phyloP scores from a whole-genome alignment of 2,329 filamentous ascomycete genomes.

The Stachybotrys chartarum region DNA sequence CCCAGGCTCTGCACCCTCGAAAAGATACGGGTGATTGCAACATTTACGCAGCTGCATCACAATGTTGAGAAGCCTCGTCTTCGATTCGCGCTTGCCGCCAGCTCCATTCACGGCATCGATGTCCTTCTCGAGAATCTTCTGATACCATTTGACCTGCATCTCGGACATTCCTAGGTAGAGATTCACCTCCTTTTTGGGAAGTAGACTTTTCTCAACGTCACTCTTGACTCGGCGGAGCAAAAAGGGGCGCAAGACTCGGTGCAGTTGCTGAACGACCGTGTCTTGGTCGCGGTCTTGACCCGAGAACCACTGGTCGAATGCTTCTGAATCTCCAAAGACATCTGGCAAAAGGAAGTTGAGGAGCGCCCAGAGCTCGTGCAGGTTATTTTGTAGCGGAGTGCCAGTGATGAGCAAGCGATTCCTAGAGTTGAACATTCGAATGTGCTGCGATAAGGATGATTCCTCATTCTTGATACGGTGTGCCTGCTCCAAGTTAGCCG shows the following conservation, averaged over 20 bases:
- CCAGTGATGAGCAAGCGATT: conserved; percentile 94
- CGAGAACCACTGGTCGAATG: conserved; percentile 98
- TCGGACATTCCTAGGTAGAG: conserved; percentile 97
- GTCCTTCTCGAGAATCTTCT: conserved; percentile 97
- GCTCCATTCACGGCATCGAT: conserved; percentile 98
- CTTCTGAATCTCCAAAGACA: conserved; percentile 93
- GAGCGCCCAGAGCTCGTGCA: conserved; percentile 95
- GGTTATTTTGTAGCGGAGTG: conserved; percentile 93
- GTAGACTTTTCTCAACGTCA: conserved; percentile 93
- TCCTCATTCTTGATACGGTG: conserved; percentile 99
- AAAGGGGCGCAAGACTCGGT: conserved; percentile 88
- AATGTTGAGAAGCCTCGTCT: conserved; percentile 94
- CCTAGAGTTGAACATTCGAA: conserved; percentile 90
- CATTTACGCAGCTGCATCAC: conserved; percentile 99
- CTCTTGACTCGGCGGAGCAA: conserved; percentile 92
- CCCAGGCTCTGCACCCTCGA: conserved; percentile 93
- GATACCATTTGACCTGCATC: conserved; percentile 99
- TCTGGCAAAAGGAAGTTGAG: conserved; percentile 97
- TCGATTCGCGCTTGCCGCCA: conserved; percentile 92
- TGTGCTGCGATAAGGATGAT: conserved; percentile 92
- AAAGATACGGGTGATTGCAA: conserved; percentile 97
- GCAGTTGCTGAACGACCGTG: conserved; percentile 90
- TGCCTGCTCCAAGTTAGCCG: conserved; percentile 33
- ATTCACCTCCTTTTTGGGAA: conserved; percentile 97
- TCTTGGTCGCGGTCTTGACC: conserved; percentile 86